A percentile compares a stretch with the other conserved stretches of the same genome.
phyloP scores from a whole-genome alignment of 805 yeast species.

The Candida krabiensis region DNA sequence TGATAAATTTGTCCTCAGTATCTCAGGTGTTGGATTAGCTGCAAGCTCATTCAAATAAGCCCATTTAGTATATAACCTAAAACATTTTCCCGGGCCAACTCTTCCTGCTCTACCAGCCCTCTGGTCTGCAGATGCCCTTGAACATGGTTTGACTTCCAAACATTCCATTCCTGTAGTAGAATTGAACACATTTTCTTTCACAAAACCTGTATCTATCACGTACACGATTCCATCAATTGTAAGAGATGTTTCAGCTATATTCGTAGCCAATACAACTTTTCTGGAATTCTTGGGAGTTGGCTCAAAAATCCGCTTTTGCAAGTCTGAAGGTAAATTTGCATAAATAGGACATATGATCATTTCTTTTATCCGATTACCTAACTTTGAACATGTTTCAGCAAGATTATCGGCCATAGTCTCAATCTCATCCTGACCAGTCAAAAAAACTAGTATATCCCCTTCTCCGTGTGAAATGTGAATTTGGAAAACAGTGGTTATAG shows the following conservation, averaged over 20 bases:
- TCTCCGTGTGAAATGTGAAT: conserved; percentile 71
- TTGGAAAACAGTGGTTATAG: conserved; percentile 82
- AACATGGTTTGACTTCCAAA: conserved; percentile 81
- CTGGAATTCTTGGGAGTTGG: conserved; percentile 79
- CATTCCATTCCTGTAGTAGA: conserved; percentile 89
- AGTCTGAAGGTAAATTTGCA: conserved; percentile 85
- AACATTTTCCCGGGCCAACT: conserved; percentile 96
- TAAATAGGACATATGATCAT: conserved; percentile 83
- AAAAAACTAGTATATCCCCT: conserved; percentile 86
- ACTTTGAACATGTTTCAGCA: conserved; percentile 58
- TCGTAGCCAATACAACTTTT: conserved; percentile 91
- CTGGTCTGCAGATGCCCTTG: conserved; percentile 94
- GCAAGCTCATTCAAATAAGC: conserved; percentile 77
- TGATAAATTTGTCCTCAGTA: conserved; percentile 78
- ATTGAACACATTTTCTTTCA: conserved; percentile 87
- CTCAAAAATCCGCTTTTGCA: conserved; percentile 79
- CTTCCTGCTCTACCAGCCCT: conserved; percentile 98
- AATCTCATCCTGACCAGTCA: conserved; percentile 97
- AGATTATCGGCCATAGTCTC: conserved; percentile 76
- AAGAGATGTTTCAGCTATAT: conserved; percentile 95
- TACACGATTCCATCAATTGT: conserved; percentile 95
- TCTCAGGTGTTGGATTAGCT: conserved; percentile 84
- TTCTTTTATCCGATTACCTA: conserved; percentile 61
- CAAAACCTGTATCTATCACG: conserved; percentile 94
- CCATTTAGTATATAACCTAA: conserved; percentile 81